Evolutionary conservation across 1,284 basidiomycete species (phyloP), one percentile per base, ranked within the genome.

Genomic region (Ustilago nuda): DNA sequence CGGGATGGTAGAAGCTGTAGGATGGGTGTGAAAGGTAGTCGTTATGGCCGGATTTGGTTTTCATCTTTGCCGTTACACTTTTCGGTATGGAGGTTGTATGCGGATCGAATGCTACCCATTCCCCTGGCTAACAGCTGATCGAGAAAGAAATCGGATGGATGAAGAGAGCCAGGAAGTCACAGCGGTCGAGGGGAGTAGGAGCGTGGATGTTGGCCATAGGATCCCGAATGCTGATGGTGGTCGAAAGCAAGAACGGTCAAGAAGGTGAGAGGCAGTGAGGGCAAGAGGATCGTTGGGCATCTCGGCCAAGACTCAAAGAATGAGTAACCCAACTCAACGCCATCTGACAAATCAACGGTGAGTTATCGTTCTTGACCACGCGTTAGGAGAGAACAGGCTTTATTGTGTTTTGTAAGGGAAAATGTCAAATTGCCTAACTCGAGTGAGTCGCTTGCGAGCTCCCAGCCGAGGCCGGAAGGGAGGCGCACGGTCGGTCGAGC

Each of bases 1-100:
- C 36, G 0, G 71, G 71, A 1, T 39, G 30, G 59, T 73, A 73
- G 52, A 69, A 41, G 3, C 58, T 61, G 27, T 27, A 61, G 0
- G 33, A 54, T n/a, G 59, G 57, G 5, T 32, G 48, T 2, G 8
- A 15, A n/a, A 65, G 59, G 23, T 53, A 63, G 23, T 32, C 32
- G 35, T 62, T 36, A 35, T 73, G 71, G 9, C 71, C 71, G 0
- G 71, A 60, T 4, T 35, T 17, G 8, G 71, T 73, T 43, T 67
- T 65, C 71, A 73, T 69, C 41, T 27, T 56, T 13, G 6, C n/a
- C 7, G 19, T 19, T 19, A 4, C n/a, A 8, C 43, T 45, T 15
- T 19, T 45, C 8, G 23, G 23, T 27, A 27, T 27, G 23, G 23
- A 27, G 23, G 23, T 27, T 27, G 23, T 27, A 27, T 27, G 23